phyloP scores from a whole-genome alignment of 2,329 filamentous ascomycete genomes.

The Fusarium sp. region DNA sequence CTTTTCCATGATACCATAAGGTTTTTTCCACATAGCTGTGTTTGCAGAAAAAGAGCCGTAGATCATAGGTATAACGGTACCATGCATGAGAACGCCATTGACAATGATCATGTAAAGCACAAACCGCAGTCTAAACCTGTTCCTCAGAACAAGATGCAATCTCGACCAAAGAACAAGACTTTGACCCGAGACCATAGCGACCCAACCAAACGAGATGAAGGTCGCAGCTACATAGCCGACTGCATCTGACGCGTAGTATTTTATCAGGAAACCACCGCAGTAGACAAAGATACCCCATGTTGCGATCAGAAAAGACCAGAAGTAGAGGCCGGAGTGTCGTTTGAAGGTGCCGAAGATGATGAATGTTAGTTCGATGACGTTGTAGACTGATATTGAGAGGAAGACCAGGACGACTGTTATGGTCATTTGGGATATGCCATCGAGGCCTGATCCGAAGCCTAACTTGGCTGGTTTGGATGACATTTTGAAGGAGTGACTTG shows the following conservation, averaged over 20 bases:
- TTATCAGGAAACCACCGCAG: constrained; percentile 59
- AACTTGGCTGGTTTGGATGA: constrained; percentile 2
- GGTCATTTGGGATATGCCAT: constrained; percentile 34
- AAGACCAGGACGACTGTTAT: constrained; percentile 48
- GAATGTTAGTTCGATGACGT: constrained; percentile 51
- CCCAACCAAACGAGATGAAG: constrained; percentile 46
- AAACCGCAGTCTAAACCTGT: constrained; percentile 59
- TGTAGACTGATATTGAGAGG: constrained; percentile 51
- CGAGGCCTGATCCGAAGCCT: constrained; percentile 43
- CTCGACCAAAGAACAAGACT: constrained; percentile 71
- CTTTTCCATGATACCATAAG: constrained; percentile 63
- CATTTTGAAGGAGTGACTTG: background rate
- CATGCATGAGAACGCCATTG: constrained; percentile 64
- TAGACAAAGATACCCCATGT: constrained; percentile 54
- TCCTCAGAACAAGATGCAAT: constrained; percentile 68
- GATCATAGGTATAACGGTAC: constrained; percentile 65
- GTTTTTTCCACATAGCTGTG: constrained; percentile 33
- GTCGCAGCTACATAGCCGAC: constrained; percentile 41
- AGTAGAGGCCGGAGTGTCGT: constrained; percentile 52
- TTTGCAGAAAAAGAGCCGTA: constrained; percentile 60
- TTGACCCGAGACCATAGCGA: constrained; percentile 70
- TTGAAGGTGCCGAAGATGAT: constrained; percentile 54
- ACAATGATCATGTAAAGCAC: constrained; percentile 69
- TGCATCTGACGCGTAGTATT: constrained; percentile 45
- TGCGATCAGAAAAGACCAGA: constrained; percentile 54